These are phyloP conservation scores for Fagopyrum tataricum DNA, from an alignment of 148 eudicot genomes.

Conservation along the genomic window DNA sequence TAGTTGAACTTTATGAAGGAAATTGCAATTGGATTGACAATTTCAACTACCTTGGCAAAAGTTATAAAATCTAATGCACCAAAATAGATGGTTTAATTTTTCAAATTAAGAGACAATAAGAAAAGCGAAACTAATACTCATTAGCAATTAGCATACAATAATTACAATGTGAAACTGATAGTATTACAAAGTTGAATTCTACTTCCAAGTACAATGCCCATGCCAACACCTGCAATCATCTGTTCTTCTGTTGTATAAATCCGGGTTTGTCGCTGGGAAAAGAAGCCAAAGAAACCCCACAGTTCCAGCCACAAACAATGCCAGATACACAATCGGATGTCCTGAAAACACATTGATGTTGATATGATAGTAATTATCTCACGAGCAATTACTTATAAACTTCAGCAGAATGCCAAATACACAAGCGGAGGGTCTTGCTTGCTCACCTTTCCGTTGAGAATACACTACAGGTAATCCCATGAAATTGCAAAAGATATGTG, in stretches of 20 bases:
- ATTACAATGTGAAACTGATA: neutral
- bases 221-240: constrained; percentile 81
- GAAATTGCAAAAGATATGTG: constrained; percentile 79
- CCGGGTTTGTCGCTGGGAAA: constrained; percentile 49
- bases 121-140: neutral
- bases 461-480: constrained; percentile 75
- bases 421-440: neutral
- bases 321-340: constrained; percentile 29
- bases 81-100: neutral
- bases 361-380: neutral
- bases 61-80: neutral
- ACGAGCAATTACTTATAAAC: neutral
- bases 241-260: constrained; percentile 41
- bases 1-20: no score
- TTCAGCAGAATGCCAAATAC: neutral
- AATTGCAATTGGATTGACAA: no score
- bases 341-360: constrained; percentile 3
- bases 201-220: constrained; percentile 56
- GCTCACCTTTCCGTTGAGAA: constrained; percentile 55
- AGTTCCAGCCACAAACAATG: constrained; percentile 44
- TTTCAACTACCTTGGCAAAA: no score
- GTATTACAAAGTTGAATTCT: constrained; percentile 11
- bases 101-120: neutral
- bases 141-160: neutral
- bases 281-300: constrained; percentile 52